Conservation (phyloP, 495 filamentous ascomycete species). For the Bathelium albidoporum region DNA sequence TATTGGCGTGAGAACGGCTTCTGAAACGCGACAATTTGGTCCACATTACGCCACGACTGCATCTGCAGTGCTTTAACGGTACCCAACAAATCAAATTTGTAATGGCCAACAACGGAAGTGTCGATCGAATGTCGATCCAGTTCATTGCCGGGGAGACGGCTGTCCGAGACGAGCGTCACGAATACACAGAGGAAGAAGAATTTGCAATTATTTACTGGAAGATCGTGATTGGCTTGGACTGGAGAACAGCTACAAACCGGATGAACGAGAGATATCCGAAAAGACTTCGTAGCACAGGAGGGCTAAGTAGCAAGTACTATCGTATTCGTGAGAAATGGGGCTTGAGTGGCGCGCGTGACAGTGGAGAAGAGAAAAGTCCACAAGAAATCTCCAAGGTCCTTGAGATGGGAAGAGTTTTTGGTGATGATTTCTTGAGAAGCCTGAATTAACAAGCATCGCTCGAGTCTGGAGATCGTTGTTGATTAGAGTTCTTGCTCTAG, state of each 20-base stretch:
- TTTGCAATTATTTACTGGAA: conserved; percentile 20
- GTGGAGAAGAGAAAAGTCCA: conserved; percentile 6
- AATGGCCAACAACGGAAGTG: neutral
- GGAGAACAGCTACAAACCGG: conserved; percentile 12
- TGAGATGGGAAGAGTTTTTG: neutral
- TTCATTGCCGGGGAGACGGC: neutral
- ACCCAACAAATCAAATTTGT: neutral
- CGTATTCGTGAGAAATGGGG: conserved; percentile 15
- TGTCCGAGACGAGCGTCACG: neutral
- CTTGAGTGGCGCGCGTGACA: neutral
- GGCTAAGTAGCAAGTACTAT: conserved; percentile 17
- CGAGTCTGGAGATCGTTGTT: neutral
- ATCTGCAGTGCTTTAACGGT: neutral
- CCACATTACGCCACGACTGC: neutral
- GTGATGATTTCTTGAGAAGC: neutral
- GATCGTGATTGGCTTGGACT: conserved; percentile 11
- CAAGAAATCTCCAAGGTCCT: conserved; percentile 7
- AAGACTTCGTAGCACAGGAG: conserved; percentile 10
- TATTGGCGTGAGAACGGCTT: neutral
- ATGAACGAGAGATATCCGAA: conserved; percentile 3
- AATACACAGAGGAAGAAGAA: conserved; percentile 18
- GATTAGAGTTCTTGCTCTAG: neutral
- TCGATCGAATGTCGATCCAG: neutral
- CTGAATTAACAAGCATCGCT: neutral
- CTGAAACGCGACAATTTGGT: neutral